Evolutionary conservation across 2,329 filamentous ascomycete species (phyloP).

Genomic region (Parasarocladium wereldwijsianum): DNA sequence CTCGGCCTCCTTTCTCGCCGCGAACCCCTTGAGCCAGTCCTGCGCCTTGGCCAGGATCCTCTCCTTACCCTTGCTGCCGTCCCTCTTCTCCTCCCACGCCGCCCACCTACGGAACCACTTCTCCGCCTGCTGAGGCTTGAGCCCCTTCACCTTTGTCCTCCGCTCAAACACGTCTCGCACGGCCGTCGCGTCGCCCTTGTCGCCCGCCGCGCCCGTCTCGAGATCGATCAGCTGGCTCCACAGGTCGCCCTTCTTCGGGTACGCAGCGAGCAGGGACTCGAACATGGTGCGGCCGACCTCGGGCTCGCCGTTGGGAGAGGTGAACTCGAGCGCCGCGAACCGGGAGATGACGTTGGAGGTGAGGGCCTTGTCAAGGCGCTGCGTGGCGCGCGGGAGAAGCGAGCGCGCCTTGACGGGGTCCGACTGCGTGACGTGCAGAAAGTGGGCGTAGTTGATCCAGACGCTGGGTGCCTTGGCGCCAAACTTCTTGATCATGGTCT

Average conservation of each 20-base stretch:
- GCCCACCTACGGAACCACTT: slow-evolving; percentile 89
- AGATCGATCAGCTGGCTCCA: slow-evolving; percentile 89
- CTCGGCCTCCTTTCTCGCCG: slow-evolving; percentile 27
- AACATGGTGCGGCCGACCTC: slow-evolving; percentile 93
- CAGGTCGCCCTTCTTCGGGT: slow-evolving; percentile 78
- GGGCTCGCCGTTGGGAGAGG: slow-evolving; percentile 62
- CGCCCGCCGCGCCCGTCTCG: slow-evolving; percentile 48
- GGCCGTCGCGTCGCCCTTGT: slow-evolving; percentile 34
- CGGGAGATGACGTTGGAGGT: slow-evolving; percentile 61
- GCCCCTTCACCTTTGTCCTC: slow-evolving; percentile 49
- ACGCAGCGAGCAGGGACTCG: slow-evolving; percentile 69
- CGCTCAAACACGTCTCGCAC: slow-evolving; percentile 73
- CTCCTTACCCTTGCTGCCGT: slow-evolving; percentile 52
- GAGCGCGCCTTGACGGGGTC: slow-evolving; percentile 61
- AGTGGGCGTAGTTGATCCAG: slow-evolving; percentile 91
- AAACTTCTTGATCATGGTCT: slow-evolving; percentile 74
- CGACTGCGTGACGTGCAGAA: slow-evolving; percentile 62
- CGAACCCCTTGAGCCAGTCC: slow-evolving; percentile 48
- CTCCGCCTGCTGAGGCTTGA: slow-evolving; percentile 73
- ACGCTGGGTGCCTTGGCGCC: slow-evolving; percentile 65
- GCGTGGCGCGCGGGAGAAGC: slow-evolving; percentile 69
- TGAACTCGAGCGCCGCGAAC: slow-evolving; percentile 87
- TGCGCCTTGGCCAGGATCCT: slow-evolving; percentile 56
- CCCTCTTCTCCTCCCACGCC: slow-evolving; percentile 65
- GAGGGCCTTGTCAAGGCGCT: slow-evolving; percentile 58